Percentiles rank a stretch among this genome's conserved stretches.
These are phyloP conservation scores for Sorghum bicolor DNA, from an alignment of 176 grass and related monocot species.

Conservation along the genomic window DNA sequence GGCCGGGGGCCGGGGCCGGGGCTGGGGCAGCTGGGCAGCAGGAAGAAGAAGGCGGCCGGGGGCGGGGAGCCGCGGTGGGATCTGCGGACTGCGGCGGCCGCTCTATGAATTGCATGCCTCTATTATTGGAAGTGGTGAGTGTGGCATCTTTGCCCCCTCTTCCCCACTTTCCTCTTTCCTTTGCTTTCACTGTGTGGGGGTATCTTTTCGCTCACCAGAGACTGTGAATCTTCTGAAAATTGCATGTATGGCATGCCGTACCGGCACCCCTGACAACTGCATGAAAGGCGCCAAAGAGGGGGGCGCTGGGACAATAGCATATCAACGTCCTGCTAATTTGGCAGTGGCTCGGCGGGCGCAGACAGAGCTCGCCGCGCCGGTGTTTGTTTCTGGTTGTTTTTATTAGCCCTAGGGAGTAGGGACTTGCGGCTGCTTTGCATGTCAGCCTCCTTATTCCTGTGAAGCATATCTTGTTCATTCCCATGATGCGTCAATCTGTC, in stretches of 20 bases:
- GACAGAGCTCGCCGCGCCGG: not conserved
- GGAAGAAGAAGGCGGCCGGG: not conserved
- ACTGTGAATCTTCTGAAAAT: conserved; percentile 54
- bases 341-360: conserved; percentile 12
- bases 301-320: conserved; percentile 11
- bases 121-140: conserved; percentile 43
- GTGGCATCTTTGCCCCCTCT: conserved; percentile 34
- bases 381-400: conserved; percentile 54
- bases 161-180: conserved; percentile 24
- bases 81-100: not conserved
- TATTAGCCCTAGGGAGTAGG: not conserved
- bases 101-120: conserved; percentile 33
- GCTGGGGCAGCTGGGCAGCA: not conserved
- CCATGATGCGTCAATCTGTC: not conserved
- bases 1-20: not conserved
- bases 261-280: conserved; percentile 9
- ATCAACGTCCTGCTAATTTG: conserved; percentile 28
- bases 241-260: conserved; percentile 46
- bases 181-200: conserved; percentile 46
- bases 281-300: not conserved
- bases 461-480: not conserved
- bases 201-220: conserved; percentile 32
- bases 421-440: conserved; percentile 10
- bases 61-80: not conserved
- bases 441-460: conserved; percentile 22